Evolutionary conservation across 148 eudicot genomes (phyloP), one percentile per base, ranked within the genome.

Genomic region (Cornus kousa): DNA sequence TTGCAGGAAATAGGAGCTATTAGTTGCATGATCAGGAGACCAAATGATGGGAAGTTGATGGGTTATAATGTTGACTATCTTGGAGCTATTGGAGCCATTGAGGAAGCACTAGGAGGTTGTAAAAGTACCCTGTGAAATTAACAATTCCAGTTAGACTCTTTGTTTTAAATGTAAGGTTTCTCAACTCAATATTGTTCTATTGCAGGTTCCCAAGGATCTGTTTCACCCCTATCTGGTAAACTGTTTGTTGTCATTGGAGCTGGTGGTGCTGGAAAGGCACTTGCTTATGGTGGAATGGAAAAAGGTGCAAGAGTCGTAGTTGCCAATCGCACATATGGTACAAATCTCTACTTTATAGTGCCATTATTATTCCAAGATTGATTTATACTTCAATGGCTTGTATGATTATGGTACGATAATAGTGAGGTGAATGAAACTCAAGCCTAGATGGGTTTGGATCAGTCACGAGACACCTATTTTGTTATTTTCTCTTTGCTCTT

Each of bases 251-350:
- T 92, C 32, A 84, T 90, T 78, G 97, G 97, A 79, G 97, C 97
- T 78, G 97, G 97, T 57, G 97, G 97, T 40, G 97, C 97, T 33
- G 97, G 91, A 78, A 90, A 89, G 82, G 94, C 97, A 48, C 92
- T 92, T 77, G 97, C 97, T 39, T 92, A 87, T 84, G 97, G 97
- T 46, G 97, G 89, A 65, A 89, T 84, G 78, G 94, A 85, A 65
- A 90, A 92, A 85, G 94, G 97, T 57, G 94, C 97, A 28, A 81
- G 88, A 78, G 92, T 92, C 33, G 92, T 88, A 43, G 81, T 92
- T 74, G 91, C 97, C 60, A 89, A 92, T 80, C 92, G 92, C 67
- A 92, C 90, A 72, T 85, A 86, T 62, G 97, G 96, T 91, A 83
- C 79, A 80, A 53, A 43, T 39, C n/a, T 71, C 43, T 48, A 22